Percentiles rank a stretch among this genome's conserved stretches.
Conservation (phyloP, 768 basidiomycete species). For the Neoboletus magnificus region DNA sequence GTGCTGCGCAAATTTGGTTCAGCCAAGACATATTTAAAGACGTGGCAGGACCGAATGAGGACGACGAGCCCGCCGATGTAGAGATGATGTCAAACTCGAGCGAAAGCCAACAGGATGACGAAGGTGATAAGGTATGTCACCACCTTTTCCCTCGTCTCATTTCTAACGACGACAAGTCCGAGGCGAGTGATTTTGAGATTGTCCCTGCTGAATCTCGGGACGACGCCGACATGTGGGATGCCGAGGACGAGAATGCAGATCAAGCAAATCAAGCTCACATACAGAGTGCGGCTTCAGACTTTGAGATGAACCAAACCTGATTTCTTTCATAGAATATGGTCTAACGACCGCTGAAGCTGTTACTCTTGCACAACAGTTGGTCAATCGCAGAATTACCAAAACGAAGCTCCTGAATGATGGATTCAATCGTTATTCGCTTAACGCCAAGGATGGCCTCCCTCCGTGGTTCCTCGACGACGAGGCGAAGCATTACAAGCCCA, state of each 20-base stretch:
- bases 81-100: slow-evolving; percentile 29
- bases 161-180: slow-evolving; percentile 18
- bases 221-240: slow-evolving; percentile 75
- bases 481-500: slow-evolving; percentile 85
- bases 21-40: slow-evolving; percentile 84
- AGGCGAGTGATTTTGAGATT: slow-evolving; percentile 61
- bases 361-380: slow-evolving; percentile 84
- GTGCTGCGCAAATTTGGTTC: slow-evolving; percentile 88
- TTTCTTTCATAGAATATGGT: slow-evolving; percentile 57
- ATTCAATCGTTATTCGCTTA: slow-evolving; percentile 90
- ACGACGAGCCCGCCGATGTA: slow-evolving; percentile 20
- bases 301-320: slow-evolving; percentile 3
- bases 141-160: background rate
- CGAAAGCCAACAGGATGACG: slow-evolving; percentile 32
- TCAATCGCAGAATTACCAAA: slow-evolving; percentile 86
- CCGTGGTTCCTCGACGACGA: slow-evolving; percentile 98
- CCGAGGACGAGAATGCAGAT: slow-evolving; percentile 73
- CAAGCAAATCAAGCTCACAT: slow-evolving; percentile 62
- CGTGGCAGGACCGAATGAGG: slow-evolving; percentile 37
- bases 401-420: slow-evolving; percentile 91
- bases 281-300: slow-evolving; percentile 47
- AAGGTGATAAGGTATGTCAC: slow-evolving; percentile 25
- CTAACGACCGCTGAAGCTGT: slow-evolving; percentile 87
- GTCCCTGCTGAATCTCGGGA: slow-evolving; percentile 59
- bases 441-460: slow-evolving; percentile 89